These are phyloP conservation scores for Raphidocelis subcapitata DNA, from an alignment of 139 green algal genomes.

Conservation along the genomic window DNA sequence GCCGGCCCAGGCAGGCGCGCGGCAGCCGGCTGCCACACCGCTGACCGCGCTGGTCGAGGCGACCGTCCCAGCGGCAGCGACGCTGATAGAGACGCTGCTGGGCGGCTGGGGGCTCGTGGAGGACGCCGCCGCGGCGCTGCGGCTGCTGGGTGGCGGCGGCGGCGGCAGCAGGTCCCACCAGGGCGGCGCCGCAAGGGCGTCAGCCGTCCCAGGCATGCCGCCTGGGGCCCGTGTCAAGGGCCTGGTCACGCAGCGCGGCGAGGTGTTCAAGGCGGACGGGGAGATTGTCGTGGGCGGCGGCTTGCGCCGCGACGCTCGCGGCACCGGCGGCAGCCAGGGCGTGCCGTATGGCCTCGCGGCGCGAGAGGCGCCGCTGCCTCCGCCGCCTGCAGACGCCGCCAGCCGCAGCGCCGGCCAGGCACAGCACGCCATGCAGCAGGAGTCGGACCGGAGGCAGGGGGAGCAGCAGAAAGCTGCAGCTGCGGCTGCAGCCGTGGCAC, in stretches of 20 bases:
- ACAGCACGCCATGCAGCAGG: too few species aligned
- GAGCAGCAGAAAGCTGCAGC: not conserved
- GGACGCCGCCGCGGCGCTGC: conserved; percentile 18
- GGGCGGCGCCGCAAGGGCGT: too few species aligned
- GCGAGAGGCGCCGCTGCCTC: not conserved
- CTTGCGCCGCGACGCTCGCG: too few species aligned
- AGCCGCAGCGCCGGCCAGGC: too few species aligned
- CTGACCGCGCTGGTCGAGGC: too few species aligned
- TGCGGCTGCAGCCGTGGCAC: not conserved
- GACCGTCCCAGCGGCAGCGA: not conserved
- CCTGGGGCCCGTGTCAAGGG: too few species aligned
- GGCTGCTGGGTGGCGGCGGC: conserved; percentile 2
- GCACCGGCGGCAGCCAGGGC: too few species aligned
- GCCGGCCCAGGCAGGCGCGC: not conserved
- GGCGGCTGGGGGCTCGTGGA: conserved; percentile 50
- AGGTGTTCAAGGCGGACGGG: conserved; percentile 71
- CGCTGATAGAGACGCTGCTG: conserved; percentile 37
- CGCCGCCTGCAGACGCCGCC: too few species aligned
- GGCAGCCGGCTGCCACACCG: too few species aligned
- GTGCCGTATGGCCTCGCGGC: too few species aligned
- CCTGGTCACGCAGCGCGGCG: conserved; percentile 17
- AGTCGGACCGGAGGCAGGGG: not conserved
- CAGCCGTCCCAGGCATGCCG: too few species aligned
- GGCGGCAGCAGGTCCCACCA: not conserved
- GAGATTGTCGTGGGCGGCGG: conserved; percentile 51